These are phyloP conservation scores for Tetrahymena borealis DNA, from an alignment of 73 alveolate species.

Conservation along the genomic window DNA sequence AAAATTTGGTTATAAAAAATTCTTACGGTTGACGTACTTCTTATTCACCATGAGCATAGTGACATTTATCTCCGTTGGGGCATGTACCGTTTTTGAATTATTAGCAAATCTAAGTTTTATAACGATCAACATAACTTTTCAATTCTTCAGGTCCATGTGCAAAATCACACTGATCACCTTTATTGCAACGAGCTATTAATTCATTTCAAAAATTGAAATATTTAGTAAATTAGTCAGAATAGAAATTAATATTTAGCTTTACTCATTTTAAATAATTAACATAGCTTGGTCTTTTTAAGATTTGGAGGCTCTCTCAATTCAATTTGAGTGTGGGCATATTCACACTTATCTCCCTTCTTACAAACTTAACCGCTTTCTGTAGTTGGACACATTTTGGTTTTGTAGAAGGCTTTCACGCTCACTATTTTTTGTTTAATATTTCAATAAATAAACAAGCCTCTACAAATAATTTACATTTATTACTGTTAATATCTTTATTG, in stretches of 20 bases:
- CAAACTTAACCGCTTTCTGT: not conserved
- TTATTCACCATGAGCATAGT: not conserved
- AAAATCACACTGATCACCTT: not conserved
- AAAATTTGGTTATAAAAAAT: too few relatives aligned
- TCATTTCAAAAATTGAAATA: too few relatives aligned
- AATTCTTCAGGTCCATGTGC: not conserved
- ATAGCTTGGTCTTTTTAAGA: not conserved
- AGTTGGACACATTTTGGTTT: not conserved
- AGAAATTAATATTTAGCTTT: not conserved
- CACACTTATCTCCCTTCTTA: not conserved
- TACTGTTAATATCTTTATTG: not conserved
- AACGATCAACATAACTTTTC: not conserved
- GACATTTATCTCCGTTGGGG: not conserved
- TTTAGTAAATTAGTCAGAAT: not conserved
- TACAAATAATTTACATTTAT: too few relatives aligned
- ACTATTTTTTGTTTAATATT: not conserved
- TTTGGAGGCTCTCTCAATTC: not conserved
- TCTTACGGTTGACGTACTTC: not conserved
- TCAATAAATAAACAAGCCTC: not conserved
- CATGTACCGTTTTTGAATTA: not conserved
- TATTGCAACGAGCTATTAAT: not conserved
- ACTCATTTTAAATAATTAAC: not conserved
- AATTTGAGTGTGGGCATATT: not conserved
- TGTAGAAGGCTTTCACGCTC: not conserved
- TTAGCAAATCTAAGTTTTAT: not conserved